Percentiles rank a stretch among this genome's conserved stretches.
phyloP scores from a whole-genome alignment of 805 yeast species.

The Metschnikowia lochheadii region DNA sequence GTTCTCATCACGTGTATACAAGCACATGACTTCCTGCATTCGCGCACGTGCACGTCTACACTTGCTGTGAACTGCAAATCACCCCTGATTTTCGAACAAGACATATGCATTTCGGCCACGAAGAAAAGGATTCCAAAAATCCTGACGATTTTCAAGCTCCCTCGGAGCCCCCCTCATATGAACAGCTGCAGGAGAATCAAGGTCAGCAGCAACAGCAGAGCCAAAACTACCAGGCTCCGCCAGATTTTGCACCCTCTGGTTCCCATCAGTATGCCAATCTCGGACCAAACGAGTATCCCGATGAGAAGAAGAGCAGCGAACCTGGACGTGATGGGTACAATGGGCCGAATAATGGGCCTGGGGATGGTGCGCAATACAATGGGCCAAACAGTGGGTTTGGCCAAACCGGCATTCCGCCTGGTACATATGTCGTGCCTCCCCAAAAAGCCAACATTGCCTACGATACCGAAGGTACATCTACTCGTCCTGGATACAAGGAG shows the following conservation, averaged over 20 bases:
- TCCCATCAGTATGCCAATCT: conserved; percentile 3
- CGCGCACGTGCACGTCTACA: neutral
- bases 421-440: conserved; percentile 26
- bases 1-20: neutral
- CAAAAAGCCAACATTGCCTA: conserved; percentile 33
- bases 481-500: conserved; percentile 36
- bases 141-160: neutral
- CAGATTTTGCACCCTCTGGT: neutral
- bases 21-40: neutral
- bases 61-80: neutral
- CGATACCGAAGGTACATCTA: conserved; percentile 31
- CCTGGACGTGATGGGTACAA: too few species aligned
- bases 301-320: conserved; percentile 10
- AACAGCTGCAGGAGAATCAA: conserved; percentile 11
- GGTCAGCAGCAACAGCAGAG: neutral
- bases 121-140: neutral
- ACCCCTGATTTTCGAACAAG: neutral
- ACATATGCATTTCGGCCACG: conserved; percentile 2
- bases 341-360: too few species aligned
- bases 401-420: conserved; percentile 4
- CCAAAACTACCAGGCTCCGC: neutral
- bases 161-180: conserved; percentile 16
- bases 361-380: too few species aligned
- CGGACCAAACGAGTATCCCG: conserved; percentile 18
- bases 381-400: too few species aligned